phyloP scores from a whole-genome alignment of 2,329 filamentous ascomycete species.

The Xylaria multiplex region DNA sequence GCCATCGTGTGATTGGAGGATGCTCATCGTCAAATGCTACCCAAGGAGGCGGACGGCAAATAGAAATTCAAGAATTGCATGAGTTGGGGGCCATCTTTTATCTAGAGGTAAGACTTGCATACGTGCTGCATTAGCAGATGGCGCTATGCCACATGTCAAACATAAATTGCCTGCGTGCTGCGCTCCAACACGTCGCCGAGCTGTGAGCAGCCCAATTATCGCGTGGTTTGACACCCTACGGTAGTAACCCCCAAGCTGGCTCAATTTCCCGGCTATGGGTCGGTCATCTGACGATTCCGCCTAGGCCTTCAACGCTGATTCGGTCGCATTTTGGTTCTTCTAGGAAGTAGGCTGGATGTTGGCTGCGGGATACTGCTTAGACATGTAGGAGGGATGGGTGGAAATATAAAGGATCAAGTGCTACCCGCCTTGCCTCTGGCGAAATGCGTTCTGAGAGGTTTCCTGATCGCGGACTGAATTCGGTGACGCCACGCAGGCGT shows the following conservation, averaged over 20 bases:
- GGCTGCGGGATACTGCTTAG: constrained; percentile 4
- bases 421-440: constrained; percentile 7
- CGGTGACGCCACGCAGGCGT: constrained; percentile 18
- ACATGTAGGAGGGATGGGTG: too few relatives aligned
- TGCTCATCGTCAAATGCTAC: constrained; percentile 11
- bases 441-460: constrained; percentile 5
- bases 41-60: constrained; percentile 31
- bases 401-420: constrained; percentile 26
- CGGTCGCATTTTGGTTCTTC: not conserved
- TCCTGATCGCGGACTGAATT: not conserved
- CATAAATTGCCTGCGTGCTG: constrained; percentile 35
- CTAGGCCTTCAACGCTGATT: constrained; percentile 30
- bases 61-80: constrained; percentile 27
- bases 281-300: constrained; percentile 41
- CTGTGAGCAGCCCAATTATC: constrained; percentile 38
- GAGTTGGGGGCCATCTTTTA: constrained; percentile 35
- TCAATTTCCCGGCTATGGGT: constrained; percentile 40
- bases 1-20: constrained; percentile 19
- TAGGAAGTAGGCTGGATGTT: constrained; percentile 16
- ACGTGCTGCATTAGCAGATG: constrained; percentile 41
- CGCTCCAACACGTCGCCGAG: constrained; percentile 39
- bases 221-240: constrained; percentile 40
- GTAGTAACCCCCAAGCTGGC: constrained; percentile 30
- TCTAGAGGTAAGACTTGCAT: constrained; percentile 38
- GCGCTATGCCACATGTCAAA: constrained; percentile 36